Percentiles rank a stretch among this genome's conserved stretches.
phyloP scores from a whole-genome alignment of 2,329 filamentous ascomycete genomes.

The Rhinocladiella similis region DNA sequence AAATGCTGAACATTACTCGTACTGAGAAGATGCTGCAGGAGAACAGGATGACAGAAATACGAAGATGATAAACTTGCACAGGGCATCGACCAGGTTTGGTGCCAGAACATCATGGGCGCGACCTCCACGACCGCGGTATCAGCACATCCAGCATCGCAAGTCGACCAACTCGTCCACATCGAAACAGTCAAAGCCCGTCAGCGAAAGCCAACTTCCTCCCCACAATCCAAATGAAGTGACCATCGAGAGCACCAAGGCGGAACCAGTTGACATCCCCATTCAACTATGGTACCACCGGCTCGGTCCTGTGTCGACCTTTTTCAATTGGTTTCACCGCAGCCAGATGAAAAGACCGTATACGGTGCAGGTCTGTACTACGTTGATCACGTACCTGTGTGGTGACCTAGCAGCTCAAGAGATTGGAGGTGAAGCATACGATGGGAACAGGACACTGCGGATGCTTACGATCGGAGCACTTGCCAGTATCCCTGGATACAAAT shows the following conservation, averaged over 20 bases:
- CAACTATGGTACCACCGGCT: slow-evolving; percentile 30
- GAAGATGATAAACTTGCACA: slow-evolving; percentile 20
- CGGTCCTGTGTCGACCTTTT: slow-evolving; percentile 30
- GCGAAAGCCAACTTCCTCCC: slow-evolving; percentile 8
- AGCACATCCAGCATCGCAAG: slow-evolving; percentile 14
- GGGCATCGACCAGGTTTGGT: slow-evolving; percentile 19
- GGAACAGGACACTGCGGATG: slow-evolving; percentile 67
- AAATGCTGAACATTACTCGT: slow-evolving; percentile 1
- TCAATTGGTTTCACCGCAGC: slow-evolving; percentile 47
- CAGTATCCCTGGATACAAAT: slow-evolving; percentile 77
- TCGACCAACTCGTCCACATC: slow-evolving; percentile 5
- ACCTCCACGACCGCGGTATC: slow-evolving; percentile 9
- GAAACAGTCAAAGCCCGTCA: slow-evolving; percentile 7
- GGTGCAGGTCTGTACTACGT: slow-evolving; percentile 74
- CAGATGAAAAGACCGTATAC: slow-evolving; percentile 72
- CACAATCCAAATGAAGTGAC: slow-evolving; percentile 13
- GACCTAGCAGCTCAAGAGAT: slow-evolving; percentile 32
- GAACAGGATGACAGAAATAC: slow-evolving; percentile 7
- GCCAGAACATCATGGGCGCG: slow-evolving; percentile 18
- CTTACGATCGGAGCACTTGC: slow-evolving; percentile 71
- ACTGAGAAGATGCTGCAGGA: background rate
- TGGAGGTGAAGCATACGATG: slow-evolving; percentile 60
- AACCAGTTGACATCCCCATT: slow-evolving; percentile 28
- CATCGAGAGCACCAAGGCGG: slow-evolving; percentile 11
- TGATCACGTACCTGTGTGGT: slow-evolving; percentile 72